phyloP scores from a whole-genome alignment of 495 filamentous ascomycete species.

The Talaromyces wortmannii region DNA sequence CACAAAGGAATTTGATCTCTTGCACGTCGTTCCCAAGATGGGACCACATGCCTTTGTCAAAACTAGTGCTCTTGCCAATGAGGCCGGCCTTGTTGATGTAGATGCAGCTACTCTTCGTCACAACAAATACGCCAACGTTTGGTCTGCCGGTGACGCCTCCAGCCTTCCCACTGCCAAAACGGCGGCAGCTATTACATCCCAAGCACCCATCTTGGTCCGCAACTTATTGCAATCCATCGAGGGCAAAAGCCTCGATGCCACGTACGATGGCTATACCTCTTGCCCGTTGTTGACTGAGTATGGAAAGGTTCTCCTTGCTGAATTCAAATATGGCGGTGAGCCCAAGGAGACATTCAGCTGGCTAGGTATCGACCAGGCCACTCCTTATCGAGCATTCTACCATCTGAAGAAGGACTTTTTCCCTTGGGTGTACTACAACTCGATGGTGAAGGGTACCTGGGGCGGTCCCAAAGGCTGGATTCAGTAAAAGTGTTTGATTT shows the following conservation, averaged over 20 bases:
- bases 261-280: conserved; percentile 63
- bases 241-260: conserved; percentile 42
- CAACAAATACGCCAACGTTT: conserved; percentile 57
- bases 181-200: conserved; percentile 56
- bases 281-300: conserved; percentile 63
- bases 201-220: conserved; percentile 53
- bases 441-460: conserved; percentile 58
- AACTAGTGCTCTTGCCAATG: conserved; percentile 49
- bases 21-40: conserved; percentile 60
- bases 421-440: conserved; percentile 56
- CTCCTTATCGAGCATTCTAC: conserved; percentile 50
- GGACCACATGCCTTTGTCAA: conserved; percentile 53
- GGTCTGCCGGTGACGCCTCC: conserved; percentile 63
- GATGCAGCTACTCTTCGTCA: conserved; percentile 53
- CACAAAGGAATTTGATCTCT: conserved; percentile 47
- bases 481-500: conserved; percentile 2
- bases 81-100: conserved; percentile 58
- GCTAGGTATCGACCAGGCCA: conserved; percentile 52
- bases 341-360: conserved; percentile 62
- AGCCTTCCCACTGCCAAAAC: conserved; percentile 64
- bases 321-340: conserved; percentile 67
- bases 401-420: conserved; percentile 69
- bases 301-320: conserved; percentile 60
- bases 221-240: conserved; percentile 47
- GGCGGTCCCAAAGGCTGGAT: conserved; percentile 51